Evolutionary conservation across 2,329 filamentous ascomycete species (phyloP).

Genomic region (Fusarium sp.): DNA sequence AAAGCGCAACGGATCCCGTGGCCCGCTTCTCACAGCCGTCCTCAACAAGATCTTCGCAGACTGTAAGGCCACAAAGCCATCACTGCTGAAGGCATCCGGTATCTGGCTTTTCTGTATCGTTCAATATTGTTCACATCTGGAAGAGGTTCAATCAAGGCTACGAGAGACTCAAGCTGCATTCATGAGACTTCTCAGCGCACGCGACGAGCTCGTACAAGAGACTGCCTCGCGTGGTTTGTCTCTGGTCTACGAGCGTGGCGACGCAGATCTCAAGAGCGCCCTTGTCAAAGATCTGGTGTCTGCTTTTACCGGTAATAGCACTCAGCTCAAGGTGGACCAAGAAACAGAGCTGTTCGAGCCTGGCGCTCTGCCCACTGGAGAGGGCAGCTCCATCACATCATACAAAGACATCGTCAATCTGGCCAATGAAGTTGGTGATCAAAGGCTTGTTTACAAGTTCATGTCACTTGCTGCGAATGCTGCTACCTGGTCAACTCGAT

Average conservation of each 20-base stretch:
- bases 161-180: slow-evolving; percentile 87
- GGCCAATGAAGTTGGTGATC: slow-evolving; percentile 96
- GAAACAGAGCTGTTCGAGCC: slow-evolving; percentile 96
- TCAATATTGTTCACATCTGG: slow-evolving; percentile 86
- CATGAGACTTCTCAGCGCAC: slow-evolving; percentile 84
- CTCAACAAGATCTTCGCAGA: slow-evolving; percentile 80
- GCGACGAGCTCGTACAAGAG: slow-evolving; percentile 95
- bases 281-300: slow-evolving; percentile 89
- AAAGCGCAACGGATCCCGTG: slow-evolving; percentile 54
- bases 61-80: slow-evolving; percentile 87
- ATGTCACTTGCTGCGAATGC: slow-evolving; percentile 98
- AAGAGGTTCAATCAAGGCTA: slow-evolving; percentile 78
- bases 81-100: slow-evolving; percentile 88
- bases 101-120: slow-evolving; percentile 96
- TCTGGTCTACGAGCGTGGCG: slow-evolving; percentile 94
- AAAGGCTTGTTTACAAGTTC: slow-evolving; percentile 96
- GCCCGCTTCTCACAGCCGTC: slow-evolving; percentile 62
- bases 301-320: slow-evolving; percentile 83
- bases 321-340: slow-evolving; percentile 83
- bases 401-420: slow-evolving; percentile 98
- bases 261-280: slow-evolving; percentile 81
- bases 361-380: slow-evolving; percentile 88
- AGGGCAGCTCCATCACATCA: slow-evolving; percentile 89
- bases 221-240: slow-evolving; percentile 90
- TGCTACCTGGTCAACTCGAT: slow-evolving; percentile 96